Evolutionary conservation across 345 rosid genomes (phyloP), one percentile per base, ranked within the genome.

Genomic region (Hibiscus mutabilis): DNA sequence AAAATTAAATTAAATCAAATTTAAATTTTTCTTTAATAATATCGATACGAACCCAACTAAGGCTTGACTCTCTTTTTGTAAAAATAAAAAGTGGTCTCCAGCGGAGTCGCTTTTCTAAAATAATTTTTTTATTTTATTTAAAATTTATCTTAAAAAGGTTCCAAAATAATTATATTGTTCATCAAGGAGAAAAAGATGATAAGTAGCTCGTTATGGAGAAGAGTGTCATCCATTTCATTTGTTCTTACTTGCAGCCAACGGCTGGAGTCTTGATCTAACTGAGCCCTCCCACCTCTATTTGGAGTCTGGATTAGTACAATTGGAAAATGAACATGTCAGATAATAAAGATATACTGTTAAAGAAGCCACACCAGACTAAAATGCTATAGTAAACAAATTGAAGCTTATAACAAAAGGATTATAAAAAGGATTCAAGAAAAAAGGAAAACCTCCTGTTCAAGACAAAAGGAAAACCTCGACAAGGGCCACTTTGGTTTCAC

Each of bases 231-330:
- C 25, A 40, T 57, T 60, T 77, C 55, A 69, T 77, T 49, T 75
- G 25, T 44, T 78, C 98, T 89, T 84, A 95, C 99, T 79, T 87
- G 99, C 78, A 95, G 88, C 98, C 98, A 95, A 66, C 97, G 93
- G 58, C 76, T 86, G 72, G 96, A 88, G 76, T 95, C 98, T 60
- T 95, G 96, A 75, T 95, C 99, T 42, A 82, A 83, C 35, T 86
- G 84, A 76, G 85, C 89, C 85, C 92, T 89, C 74, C 80, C 85
- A 82, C 87, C 87, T 88, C 88, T 86, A 59, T 71, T 87, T 61
- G 91, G 79, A 70, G 89, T 81, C 99, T 95, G 89, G 73, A 80
- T 62, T 79, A 74, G 68, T 52, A 53, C 63, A 66, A 59, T 29
- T 18, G 33, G 46, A 69, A 40, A 37, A 29, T 24, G 52, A 66